Conservation (phyloP, 176 grass and related monocot genomes). For the Oryza longistaminata region DNA sequence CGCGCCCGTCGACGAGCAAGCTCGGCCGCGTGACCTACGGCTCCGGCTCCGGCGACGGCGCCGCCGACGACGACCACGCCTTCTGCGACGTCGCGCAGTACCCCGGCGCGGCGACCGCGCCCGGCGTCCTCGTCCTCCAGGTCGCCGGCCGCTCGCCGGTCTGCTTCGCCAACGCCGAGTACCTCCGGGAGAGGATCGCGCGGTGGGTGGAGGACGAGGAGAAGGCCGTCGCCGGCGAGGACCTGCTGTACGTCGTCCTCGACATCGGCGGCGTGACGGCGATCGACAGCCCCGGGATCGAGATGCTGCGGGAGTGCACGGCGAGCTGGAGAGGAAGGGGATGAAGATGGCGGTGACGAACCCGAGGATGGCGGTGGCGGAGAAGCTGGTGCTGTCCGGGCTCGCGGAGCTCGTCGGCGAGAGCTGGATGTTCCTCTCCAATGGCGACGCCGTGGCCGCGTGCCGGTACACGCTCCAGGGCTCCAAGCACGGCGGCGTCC, state of each 20-base stretch:
- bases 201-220: conserved; percentile 6
- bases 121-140: conserved; percentile 44
- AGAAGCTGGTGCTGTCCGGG: conserved; percentile 40
- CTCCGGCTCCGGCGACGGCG: not conserved
- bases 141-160: conserved; percentile 52
- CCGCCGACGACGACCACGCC: not conserved
- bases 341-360: conserved; percentile 52
- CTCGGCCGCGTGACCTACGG: conserved; percentile 39
- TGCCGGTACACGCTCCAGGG: conserved; percentile 43
- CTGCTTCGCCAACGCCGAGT: conserved; percentile 17
- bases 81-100: conserved; percentile 49
- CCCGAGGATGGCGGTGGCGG: conserved; percentile 42
- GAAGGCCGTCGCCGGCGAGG: conserved; percentile 44
- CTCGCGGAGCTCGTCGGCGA: conserved; percentile 41
- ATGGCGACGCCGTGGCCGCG: conserved; percentile 41
- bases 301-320: conserved; percentile 51
- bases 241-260: conserved; percentile 46
- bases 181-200: not conserved
- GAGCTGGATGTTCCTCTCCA: conserved; percentile 47
- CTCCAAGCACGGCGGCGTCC: not conserved
- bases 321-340: conserved; percentile 25
- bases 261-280: conserved; percentile 54
- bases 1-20: conserved; percentile 51
- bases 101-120: conserved; percentile 22
- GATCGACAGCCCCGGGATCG: conserved; percentile 56